Evolutionary conservation across 2,329 filamentous ascomycete species (phyloP).

Genomic region (Byssothecium circinans): DNA sequence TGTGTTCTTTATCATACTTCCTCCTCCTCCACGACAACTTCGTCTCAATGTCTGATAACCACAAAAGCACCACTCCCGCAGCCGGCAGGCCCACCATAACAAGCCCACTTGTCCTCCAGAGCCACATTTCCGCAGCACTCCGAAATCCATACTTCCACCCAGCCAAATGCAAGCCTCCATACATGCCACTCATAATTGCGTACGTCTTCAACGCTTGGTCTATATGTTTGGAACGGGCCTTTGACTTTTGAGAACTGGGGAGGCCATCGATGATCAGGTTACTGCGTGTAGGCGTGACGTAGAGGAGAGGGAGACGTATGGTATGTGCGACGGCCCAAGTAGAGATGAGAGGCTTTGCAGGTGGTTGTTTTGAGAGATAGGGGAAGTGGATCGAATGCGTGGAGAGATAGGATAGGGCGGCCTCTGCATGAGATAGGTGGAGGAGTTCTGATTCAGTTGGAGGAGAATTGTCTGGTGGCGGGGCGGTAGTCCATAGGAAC

Average conservation of each 20-base stretch:
- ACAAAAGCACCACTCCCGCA: too few species aligned
- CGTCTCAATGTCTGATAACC: too few species aligned
- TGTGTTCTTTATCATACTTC: too few species aligned
- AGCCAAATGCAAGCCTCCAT: conserved; percentile 28
- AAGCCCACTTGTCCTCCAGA: conserved; percentile 22
- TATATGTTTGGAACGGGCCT: neutral
- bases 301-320: neutral
- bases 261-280: conserved; percentile 15
- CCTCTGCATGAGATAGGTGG: conserved; percentile 10
- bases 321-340: too few species aligned
- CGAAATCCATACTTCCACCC: conserved; percentile 30
- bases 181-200: conserved; percentile 3
- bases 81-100: conserved; percentile 11
- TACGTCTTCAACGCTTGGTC: neutral
- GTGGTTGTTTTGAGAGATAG: too few species aligned
- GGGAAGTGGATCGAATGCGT: conserved; percentile 2
- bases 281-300: conserved; percentile 9
- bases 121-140: conserved; percentile 17
- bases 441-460: too few species aligned
- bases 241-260: neutral
- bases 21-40: too few species aligned
- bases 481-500: too few species aligned
- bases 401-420: conserved; percentile 5
- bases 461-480: too few species aligned
- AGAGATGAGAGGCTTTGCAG: conserved; percentile 2